Conservation (phyloP, 1,284 basidiomycete genomes). For the Flammula alnicola region DNA sequence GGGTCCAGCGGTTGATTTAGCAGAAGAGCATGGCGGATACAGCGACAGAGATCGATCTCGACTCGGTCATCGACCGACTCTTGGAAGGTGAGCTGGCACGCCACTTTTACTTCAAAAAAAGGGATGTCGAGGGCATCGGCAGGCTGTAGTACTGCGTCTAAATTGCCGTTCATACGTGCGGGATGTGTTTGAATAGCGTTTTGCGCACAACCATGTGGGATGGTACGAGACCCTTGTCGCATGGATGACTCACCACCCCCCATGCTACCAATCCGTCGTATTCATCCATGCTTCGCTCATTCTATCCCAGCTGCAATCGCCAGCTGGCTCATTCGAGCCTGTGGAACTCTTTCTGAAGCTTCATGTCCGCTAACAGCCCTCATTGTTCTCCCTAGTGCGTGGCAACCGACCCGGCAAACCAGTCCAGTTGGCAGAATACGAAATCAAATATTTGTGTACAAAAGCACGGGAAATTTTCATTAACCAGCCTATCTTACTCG, state of each 20-base stretch:
- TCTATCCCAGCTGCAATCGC: neutral
- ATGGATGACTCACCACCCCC: slow-evolving; percentile 23
- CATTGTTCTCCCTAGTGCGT: slow-evolving; percentile 62
- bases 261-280: neutral
- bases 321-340: slow-evolving; percentile 1
- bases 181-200: neutral
- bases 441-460: slow-evolving; percentile 95
- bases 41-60: slow-evolving; percentile 89
- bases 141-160: neutral
- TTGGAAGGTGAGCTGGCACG: slow-evolving; percentile 84
- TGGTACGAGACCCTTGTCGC: slow-evolving; percentile 23
- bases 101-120: slow-evolving; percentile 21
- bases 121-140: slow-evolving; percentile 4
- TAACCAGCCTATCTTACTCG: slow-evolving; percentile 92
- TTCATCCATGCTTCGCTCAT: slow-evolving; percentile 5
- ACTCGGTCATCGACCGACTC: slow-evolving; percentile 96
- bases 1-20: slow-evolving; percentile 2
- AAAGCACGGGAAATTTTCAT: slow-evolving; percentile 96
- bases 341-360: slow-evolving; percentile 4
- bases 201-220: slow-evolving; percentile 6
- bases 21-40: slow-evolving; percentile 34
- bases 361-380: slow-evolving; percentile 27
- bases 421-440: slow-evolving; percentile 93
- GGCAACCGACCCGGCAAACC: slow-evolving; percentile 94
- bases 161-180: neutral